Evolutionary conservation across 345 rosid species (phyloP), one percentile per base, ranked within the genome.

Genomic region (Rhizophora mangle): DNA sequence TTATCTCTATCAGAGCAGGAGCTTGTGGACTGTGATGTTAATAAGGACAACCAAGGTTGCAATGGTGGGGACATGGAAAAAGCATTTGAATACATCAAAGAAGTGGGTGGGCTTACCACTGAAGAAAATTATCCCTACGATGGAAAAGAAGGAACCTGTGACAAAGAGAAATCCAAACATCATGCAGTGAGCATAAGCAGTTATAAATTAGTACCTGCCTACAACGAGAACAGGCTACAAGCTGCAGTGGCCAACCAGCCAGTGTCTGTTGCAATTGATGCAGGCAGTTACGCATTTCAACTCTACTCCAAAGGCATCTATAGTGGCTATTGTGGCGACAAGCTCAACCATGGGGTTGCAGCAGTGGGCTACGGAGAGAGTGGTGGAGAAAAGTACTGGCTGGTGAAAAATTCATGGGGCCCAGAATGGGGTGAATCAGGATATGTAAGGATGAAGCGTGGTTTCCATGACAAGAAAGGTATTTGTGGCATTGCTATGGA

Each of bases 371-470:
- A 88, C 66, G 99, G 97, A 57, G 79, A 57, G 64, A 81, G 76
- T 49, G 67, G 20, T 15, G 74, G 75, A 22, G 46, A 37, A n/a
- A 84, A 86, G 79, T 88, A 85, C 36, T 88, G 98, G 98, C 60
- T 88, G 8, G 93, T 95, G 73, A 95, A 90, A 81, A 92, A 92
- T 65, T 92, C 98, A 26, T 90, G 98, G 99, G 96, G 98, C 5
- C 24, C 63, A n/a, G 72, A 55, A 24, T 95, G 96, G 97, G 99
- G 99, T 27, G 98, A 95, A 81, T 72, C 82, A 11, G 97, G 98
- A 27, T 92, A 92, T 66, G 34, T 90, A 52, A 86, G 87, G 73
- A 80, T 95, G 85, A 64, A 62, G 65, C 88, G 93, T 31, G 87
- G 58, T 60, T 15, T 68, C 21, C 10, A 4, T 3, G 82, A 80